Conservation (phyloP, 768 basidiomycete species). For the Boletus pseudopeckii region DNA sequence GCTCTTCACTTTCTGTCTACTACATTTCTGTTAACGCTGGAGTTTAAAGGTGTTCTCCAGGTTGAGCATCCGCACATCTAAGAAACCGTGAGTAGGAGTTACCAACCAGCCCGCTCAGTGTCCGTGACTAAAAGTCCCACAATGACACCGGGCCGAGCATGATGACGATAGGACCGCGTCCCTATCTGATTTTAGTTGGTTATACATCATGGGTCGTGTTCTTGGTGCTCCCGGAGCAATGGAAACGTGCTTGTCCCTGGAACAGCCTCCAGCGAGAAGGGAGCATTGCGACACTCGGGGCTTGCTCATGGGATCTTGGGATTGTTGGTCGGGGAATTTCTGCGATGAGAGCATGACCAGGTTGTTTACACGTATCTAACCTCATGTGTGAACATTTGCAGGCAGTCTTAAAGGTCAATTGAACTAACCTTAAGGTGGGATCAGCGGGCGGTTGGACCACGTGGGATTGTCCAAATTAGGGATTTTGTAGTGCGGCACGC, state of each 20-base stretch:
- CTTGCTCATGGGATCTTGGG: too few relatives aligned
- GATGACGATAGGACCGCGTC: neutral
- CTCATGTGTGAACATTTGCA: too few relatives aligned
- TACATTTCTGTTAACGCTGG: too few relatives aligned
- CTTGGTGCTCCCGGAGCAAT: neutral
- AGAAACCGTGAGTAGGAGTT: too few relatives aligned
- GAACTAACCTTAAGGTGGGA: too few relatives aligned
- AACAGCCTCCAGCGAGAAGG: neutral
- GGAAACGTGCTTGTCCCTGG: neutral
- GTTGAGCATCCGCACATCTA: too few relatives aligned
- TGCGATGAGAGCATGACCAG: neutral
- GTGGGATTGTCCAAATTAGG: conserved; percentile 14
- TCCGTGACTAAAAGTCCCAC: neutral
- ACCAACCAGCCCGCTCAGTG: too few relatives aligned
- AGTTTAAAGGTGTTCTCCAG: too few relatives aligned
- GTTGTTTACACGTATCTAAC: neutral
- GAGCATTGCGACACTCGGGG: neutral
- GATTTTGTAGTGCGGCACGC: neutral
- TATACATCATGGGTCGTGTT: neutral
- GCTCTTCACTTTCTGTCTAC: neutral
- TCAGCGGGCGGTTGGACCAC: neutral
- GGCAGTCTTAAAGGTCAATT: too few relatives aligned
- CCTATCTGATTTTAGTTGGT: neutral
- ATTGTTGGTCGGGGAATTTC: too few relatives aligned
- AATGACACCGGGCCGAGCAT: neutral